Conservation (phyloP, 352 stramenopile species). For the Phytophthora quininea region DNA sequence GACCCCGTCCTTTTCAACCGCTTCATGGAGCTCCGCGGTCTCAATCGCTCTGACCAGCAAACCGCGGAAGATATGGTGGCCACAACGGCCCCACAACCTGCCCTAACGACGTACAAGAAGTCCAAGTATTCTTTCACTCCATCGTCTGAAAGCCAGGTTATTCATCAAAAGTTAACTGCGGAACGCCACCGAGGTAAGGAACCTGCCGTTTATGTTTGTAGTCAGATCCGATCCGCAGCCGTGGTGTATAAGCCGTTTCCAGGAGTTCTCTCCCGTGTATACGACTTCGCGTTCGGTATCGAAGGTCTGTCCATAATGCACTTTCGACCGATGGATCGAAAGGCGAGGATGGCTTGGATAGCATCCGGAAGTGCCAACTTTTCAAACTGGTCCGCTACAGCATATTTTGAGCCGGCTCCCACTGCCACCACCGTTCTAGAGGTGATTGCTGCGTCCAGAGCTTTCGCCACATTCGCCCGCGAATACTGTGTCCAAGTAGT, state of each 20-base stretch:
- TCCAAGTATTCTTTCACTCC: constrained; percentile 1
- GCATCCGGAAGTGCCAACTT: background rate
- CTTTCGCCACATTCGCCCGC: background rate
- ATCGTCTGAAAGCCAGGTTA: background rate
- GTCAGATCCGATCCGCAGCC: background rate
- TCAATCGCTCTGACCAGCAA: background rate
- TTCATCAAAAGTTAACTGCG: background rate
- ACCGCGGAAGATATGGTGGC: background rate
- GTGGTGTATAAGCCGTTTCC: constrained; percentile 2
- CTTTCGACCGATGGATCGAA: constrained; percentile 3
- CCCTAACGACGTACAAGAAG: background rate
- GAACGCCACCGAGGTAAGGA: constrained; percentile 1
- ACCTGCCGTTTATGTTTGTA: constrained; percentile 3
- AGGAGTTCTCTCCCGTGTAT: background rate
- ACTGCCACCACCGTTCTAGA: background rate
- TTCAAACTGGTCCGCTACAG: constrained; percentile 1
- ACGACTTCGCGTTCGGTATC: background rate
- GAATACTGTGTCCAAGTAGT: background rate
- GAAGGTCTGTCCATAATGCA: constrained; percentile 2
- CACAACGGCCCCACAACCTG: background rate
- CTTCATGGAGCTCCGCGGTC: background rate
- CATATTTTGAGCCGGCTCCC: background rate
- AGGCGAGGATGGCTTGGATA: background rate
- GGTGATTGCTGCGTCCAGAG: background rate
- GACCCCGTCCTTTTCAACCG: background rate